Conservation (phyloP, 768 basidiomycete genomes). For the Cystobasidium ongulense region DNA sequence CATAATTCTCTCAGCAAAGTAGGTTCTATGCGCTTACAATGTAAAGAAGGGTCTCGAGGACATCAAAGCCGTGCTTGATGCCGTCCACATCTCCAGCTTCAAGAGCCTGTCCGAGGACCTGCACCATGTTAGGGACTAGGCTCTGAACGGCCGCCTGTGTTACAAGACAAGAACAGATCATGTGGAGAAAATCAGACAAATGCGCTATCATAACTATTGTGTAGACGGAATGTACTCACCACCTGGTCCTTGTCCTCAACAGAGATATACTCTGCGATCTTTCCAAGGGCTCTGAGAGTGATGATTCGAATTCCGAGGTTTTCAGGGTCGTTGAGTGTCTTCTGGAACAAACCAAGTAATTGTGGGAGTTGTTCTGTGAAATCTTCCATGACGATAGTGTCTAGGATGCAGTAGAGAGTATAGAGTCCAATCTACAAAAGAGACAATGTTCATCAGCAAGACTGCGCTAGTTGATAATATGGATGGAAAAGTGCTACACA, state of each 20-base stretch:
- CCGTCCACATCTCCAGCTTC: conserved; percentile 68
- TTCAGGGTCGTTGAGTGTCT: conserved; percentile 68
- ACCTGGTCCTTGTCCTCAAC: conserved; percentile 76
- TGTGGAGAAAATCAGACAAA: too few species aligned
- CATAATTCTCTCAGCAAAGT: background rate
- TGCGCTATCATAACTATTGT: too few species aligned
- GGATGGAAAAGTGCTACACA: conserved; percentile 56
- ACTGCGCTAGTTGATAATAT: background rate
- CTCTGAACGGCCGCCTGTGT: conserved; percentile 73
- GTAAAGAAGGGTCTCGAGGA: conserved; percentile 89
- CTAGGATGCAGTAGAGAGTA: conserved; percentile 82
- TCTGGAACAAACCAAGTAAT: conserved; percentile 71
- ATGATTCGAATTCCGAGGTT: conserved; percentile 84
- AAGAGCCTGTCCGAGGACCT: conserved; percentile 75
- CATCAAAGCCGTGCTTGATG: conserved; percentile 84
- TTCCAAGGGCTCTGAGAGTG: conserved; percentile 81
- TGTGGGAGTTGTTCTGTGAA: conserved; percentile 54
- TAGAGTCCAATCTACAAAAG: conserved; percentile 50
- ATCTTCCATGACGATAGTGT: conserved; percentile 65
- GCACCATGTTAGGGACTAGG: conserved; percentile 77
- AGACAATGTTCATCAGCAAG: too few species aligned
- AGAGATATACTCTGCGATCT: conserved; percentile 87
- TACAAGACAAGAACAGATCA: background rate
- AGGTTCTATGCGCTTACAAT: conserved; percentile 52
- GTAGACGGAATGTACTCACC: conserved; percentile 54